phyloP scores from a whole-genome alignment of 2,329 filamentous ascomycete genomes.

The Fonsecaea erecta region DNA sequence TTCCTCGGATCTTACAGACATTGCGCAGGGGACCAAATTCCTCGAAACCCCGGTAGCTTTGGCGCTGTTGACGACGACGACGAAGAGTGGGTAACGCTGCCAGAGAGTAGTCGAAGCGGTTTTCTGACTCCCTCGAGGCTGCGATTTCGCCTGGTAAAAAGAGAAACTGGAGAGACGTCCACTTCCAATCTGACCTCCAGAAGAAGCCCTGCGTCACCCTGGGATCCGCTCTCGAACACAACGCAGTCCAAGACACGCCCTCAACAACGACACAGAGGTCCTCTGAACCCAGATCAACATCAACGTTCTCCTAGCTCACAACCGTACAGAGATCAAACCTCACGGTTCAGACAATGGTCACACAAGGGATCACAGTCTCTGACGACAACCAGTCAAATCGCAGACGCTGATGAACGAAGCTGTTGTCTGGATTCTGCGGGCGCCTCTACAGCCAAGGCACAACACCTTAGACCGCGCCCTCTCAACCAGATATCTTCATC shows the following conservation, averaged over 20 bases:
- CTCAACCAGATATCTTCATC: neutral
- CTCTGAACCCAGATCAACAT: neutral
- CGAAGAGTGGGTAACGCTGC: slow-evolving; percentile 20
- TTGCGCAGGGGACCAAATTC: neutral
- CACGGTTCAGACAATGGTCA: neutral
- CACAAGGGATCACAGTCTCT: neutral
- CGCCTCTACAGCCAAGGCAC: neutral
- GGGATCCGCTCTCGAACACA: slow-evolving; percentile 26
- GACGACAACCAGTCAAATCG: neutral
- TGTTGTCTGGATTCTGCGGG: slow-evolving; percentile 3
- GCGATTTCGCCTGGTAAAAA: slow-evolving; percentile 28
- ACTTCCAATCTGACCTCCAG: slow-evolving; percentile 1
- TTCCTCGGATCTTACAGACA: neutral
- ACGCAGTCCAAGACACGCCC: neutral
- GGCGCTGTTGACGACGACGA: slow-evolving; percentile 10
- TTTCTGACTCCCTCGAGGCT: slow-evolving; percentile 29
- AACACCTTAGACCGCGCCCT: neutral
- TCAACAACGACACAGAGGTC: neutral
- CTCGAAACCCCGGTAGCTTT: neutral
- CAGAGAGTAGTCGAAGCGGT: slow-evolving; percentile 26
- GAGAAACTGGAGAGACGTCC: slow-evolving; percentile 17
- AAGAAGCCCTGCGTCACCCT: slow-evolving; percentile 26
- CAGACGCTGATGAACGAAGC: neutral
- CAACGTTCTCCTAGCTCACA: neutral
- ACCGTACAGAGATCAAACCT: neutral